A percentile compares a stretch with the other conserved stretches of the same genome.
These are phyloP conservation scores for Scheffersomyces cryptocercus DNA, from an alignment of 1,139 yeast genomes.

Conservation along the genomic window DNA sequence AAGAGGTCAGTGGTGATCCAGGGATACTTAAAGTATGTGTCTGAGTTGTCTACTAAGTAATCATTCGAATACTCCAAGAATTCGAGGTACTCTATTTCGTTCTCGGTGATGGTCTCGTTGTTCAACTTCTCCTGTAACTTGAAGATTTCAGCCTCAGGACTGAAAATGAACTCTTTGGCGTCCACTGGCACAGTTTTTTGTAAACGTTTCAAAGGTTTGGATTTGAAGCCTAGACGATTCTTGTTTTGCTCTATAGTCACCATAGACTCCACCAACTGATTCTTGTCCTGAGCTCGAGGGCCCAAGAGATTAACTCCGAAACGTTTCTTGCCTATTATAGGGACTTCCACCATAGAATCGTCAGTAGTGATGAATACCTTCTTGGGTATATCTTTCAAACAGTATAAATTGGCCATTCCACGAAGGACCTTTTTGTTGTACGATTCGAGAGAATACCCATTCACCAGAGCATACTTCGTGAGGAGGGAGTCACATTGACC, in stretches of 20 bases:
- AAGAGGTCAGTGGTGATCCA: conserved; percentile 42
- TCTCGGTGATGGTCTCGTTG: conserved; percentile 13
- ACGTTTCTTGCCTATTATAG: conserved; percentile 29
- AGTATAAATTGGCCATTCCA: conserved; percentile 38
- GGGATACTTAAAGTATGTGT: conserved; percentile 46
- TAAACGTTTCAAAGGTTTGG: conserved; percentile 13
- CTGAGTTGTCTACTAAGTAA: conserved; percentile 29
- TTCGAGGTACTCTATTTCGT: conserved; percentile 26
- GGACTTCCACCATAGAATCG: conserved; percentile 27
- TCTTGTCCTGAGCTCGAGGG: conserved; percentile 2
- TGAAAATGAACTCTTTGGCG: conserved; percentile 33
- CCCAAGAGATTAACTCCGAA: conserved; percentile 13
- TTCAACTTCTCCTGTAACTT: conserved; percentile 21
- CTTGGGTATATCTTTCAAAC: conserved; percentile 32
- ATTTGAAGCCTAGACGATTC: conserved; percentile 5
- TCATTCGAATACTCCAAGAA: conserved; percentile 32
- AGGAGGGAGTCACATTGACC: conserved; percentile 27
- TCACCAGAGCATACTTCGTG: conserved; percentile 27
- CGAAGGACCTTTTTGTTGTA: conserved; percentile 34
- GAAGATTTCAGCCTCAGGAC: conserved; percentile 31
- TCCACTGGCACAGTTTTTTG: conserved; percentile 16
- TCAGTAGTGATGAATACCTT: conserved; percentile 29
- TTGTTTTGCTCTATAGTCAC: conserved; percentile 6
- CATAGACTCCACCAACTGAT: conserved; percentile 12
- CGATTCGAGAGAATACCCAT: conserved; percentile 39